Conservation (phyloP, 352 stramenopile species). For the Globisporangium iwayamae region DNA sequence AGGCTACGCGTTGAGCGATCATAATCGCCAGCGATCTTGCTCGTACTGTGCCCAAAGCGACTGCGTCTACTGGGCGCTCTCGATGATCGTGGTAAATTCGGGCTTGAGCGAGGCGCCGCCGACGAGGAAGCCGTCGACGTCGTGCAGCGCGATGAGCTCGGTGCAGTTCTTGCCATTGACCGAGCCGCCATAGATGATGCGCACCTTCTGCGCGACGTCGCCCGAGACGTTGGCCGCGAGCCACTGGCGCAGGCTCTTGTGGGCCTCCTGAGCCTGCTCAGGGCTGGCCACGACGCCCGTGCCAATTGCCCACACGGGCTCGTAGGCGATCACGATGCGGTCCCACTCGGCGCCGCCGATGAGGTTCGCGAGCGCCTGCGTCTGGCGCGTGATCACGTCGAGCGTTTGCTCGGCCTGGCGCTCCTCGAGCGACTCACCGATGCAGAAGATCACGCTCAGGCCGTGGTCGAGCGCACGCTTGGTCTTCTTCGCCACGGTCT, state of each 20-base stretch:
- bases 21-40: too few species aligned
- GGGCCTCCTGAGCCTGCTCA: constrained; percentile 92
- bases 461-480: constrained; percentile 87
- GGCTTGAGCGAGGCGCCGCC: constrained; percentile 92
- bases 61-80: constrained; percentile 42
- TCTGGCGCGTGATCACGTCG: constrained; percentile 93
- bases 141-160: constrained; percentile 82
- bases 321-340: constrained; percentile 94
- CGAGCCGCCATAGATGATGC: constrained; percentile 93
- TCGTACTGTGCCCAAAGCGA: too few species aligned
- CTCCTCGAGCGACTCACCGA: constrained; percentile 94
- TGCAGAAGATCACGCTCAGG: constrained; percentile 95
- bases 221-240: constrained; percentile 65
- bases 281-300: constrained; percentile 95
- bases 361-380: constrained; percentile 87
- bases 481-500: constrained; percentile 93
- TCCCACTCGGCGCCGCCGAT: constrained; percentile 82
- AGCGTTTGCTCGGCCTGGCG: constrained; percentile 87
- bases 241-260: constrained; percentile 84
- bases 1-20: neutral
- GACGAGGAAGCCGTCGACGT: constrained; percentile 93
- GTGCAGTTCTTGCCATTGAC: constrained; percentile 90
- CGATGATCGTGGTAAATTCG: constrained; percentile 89
- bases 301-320: constrained; percentile 97
- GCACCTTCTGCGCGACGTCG: constrained; percentile 62